A percentile compares a stretch with the other conserved stretches of the same genome.
Evolutionary conservation across 257 asterid genomes (phyloP).

Genomic region (Apocynum venetum): DNA sequence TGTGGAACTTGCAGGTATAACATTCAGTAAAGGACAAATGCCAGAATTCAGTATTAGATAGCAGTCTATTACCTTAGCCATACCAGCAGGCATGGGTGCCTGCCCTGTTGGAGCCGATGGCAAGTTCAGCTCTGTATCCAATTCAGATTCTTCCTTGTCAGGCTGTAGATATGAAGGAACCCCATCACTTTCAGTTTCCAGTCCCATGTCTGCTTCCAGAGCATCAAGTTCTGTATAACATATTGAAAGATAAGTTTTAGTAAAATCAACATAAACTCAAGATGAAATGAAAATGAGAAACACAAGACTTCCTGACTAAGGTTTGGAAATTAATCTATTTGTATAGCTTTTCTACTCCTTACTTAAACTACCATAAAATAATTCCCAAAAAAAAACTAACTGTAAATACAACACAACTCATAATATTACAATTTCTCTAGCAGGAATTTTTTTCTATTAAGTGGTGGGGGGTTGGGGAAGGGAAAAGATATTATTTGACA

Average conservation of each 20-base stretch:
- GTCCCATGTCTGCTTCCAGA: constrained; percentile 95
- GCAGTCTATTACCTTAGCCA: constrained; percentile 55
- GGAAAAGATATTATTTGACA: not conserved
- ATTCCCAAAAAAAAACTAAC: not conserved
- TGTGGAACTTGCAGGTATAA: not conserved
- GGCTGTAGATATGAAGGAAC: constrained; percentile 95
- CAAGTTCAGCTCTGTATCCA: constrained; percentile 75
- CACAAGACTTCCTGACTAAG: not conserved
- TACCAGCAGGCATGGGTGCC: constrained; percentile 46
- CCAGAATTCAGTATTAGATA: not conserved
- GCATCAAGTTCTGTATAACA: constrained; percentile 87
- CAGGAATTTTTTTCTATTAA: too few relatives aligned
- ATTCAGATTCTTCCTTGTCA: constrained; percentile 65
- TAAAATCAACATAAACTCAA: not conserved
- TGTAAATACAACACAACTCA: not conserved
- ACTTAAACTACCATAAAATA: not conserved
- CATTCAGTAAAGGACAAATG: not conserved
- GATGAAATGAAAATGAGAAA: not conserved
- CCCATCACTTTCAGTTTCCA: constrained; percentile 81
- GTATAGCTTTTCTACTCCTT: not conserved
- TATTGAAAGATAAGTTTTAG: constrained; percentile 6
- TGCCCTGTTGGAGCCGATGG: constrained; percentile 90
- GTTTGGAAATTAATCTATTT: not conserved
- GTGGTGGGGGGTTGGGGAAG: too few relatives aligned
- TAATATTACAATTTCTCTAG: not conserved